These are phyloP conservation scores for Lycium barbarum DNA, from an alignment of 257 asterid genomes.

Conservation along the genomic window DNA sequence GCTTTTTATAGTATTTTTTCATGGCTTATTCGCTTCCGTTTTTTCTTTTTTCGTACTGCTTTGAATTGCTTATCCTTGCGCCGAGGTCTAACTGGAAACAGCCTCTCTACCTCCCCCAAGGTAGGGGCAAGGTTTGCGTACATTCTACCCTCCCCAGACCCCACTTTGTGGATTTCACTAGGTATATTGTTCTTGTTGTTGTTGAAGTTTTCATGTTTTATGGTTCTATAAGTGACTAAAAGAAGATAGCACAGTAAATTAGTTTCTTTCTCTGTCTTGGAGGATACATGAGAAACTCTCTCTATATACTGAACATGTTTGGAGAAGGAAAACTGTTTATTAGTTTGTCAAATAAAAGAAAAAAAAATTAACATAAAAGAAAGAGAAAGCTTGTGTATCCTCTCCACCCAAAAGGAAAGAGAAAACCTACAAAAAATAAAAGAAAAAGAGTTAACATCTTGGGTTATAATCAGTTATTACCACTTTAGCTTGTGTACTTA, in stretches of 20 bases:
- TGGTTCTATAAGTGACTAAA: not conserved
- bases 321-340: not conserved
- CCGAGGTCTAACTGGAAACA: too few species aligned
- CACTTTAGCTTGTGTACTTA: constrained; percentile 22
- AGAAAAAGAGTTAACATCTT: not conserved
- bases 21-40: too few species aligned
- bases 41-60: too few species aligned
- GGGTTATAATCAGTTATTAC: not conserved
- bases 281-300: not conserved
- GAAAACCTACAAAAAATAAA: not conserved
- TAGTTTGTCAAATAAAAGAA: not conserved
- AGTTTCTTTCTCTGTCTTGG: not conserved
- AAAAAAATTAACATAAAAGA: too few species aligned
- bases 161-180: too few species aligned
- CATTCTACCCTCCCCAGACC: too few species aligned
- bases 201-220: not conserved
- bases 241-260: not conserved
- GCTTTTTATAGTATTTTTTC: too few species aligned
- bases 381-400: too few species aligned
- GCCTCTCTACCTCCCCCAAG: too few species aligned
- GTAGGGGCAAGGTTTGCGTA: too few species aligned
- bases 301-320: not conserved
- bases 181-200: too few species aligned
- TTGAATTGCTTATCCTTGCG: too few species aligned
- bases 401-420: not conserved